Conservation (phyloP, 2,329 filamentous ascomycete species). For the Cercospora sesami region DNA sequence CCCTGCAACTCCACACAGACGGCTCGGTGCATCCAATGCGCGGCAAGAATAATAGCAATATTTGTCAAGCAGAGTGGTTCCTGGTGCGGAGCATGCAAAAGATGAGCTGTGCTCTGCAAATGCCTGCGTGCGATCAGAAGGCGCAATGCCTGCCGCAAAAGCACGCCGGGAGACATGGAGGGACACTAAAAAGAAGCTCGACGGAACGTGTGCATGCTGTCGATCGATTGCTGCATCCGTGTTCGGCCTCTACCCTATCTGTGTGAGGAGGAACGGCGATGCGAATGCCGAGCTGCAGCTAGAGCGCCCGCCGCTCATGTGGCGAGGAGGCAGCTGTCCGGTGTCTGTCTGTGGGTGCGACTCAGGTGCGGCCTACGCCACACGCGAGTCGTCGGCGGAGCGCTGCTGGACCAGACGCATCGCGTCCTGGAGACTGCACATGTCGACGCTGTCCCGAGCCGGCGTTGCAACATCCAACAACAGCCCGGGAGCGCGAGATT, state of each 20-base stretch:
- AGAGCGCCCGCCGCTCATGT: background rate
- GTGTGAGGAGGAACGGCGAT: slow-evolving; percentile 2
- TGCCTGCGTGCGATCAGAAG: background rate
- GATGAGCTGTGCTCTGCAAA: background rate
- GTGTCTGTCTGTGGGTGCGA: background rate
- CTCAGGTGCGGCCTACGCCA: background rate
- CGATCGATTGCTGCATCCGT: slow-evolving; percentile 9
- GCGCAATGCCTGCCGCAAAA: background rate
- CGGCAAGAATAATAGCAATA: background rate
- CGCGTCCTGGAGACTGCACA: background rate
- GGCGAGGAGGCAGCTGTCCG: background rate
- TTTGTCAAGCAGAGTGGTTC: background rate
- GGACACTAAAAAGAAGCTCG: background rate
- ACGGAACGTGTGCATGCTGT: background rate
- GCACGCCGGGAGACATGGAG: background rate
- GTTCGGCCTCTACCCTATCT: background rate
- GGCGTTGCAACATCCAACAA: background rate
- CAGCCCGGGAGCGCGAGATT: background rate
- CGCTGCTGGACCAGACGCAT: background rate
- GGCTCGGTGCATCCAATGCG: background rate
- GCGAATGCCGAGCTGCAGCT: slow-evolving; percentile 12
- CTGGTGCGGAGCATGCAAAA: background rate
- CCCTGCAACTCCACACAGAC: background rate
- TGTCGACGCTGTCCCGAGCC: background rate
- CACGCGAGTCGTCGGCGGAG: background rate